Evolutionary conservation across 1,284 basidiomycete species (phyloP).

Genomic region (Puccinia novopanici): DNA sequence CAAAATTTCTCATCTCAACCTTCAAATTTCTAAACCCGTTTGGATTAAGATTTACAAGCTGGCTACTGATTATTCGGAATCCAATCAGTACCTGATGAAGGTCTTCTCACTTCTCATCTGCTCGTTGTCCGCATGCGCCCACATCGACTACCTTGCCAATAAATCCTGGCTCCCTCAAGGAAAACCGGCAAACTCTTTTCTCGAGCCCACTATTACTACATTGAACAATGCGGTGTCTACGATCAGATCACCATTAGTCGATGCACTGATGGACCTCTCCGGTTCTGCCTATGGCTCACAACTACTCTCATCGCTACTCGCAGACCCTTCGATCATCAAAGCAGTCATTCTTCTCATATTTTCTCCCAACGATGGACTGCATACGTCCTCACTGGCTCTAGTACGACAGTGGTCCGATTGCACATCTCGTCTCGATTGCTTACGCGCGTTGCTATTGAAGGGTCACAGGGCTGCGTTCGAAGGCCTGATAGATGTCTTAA

Average conservation of each 20-base stretch:
- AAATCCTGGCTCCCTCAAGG: constrained; percentile 39
- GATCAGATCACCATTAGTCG: constrained; percentile 45
- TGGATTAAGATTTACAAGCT: constrained; percentile 41
- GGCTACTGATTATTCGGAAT: constrained; percentile 22
- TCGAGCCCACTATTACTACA: constrained; percentile 32
- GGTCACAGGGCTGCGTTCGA: constrained; percentile 69
- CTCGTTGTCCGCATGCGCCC: constrained; percentile 44
- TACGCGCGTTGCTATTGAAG: constrained; percentile 72
- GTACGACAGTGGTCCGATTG: constrained; percentile 50
- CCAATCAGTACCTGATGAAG: constrained; percentile 18
- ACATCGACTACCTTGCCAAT: constrained; percentile 30
- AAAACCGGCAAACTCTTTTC: constrained; percentile 1
- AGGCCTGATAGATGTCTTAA: constrained; percentile 70
- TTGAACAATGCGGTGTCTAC: constrained; percentile 30
- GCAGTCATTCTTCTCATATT: constrained; percentile 41
- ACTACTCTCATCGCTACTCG: constrained; percentile 25
- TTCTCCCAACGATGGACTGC: constrained; percentile 49
- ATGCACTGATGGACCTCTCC: constrained; percentile 43
- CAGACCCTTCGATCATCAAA: constrained; percentile 30
- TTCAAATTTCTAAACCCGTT: constrained; percentile 31
- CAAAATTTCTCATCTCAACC: constrained; percentile 26
- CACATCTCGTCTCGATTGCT: constrained; percentile 80
- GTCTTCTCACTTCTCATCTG: constrained; percentile 39
- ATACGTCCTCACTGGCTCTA: constrained; percentile 45
- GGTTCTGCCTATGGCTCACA: constrained; percentile 35